phyloP scores from a whole-genome alignment of 805 yeast genomes.

The Saturnispora halmiae region DNA sequence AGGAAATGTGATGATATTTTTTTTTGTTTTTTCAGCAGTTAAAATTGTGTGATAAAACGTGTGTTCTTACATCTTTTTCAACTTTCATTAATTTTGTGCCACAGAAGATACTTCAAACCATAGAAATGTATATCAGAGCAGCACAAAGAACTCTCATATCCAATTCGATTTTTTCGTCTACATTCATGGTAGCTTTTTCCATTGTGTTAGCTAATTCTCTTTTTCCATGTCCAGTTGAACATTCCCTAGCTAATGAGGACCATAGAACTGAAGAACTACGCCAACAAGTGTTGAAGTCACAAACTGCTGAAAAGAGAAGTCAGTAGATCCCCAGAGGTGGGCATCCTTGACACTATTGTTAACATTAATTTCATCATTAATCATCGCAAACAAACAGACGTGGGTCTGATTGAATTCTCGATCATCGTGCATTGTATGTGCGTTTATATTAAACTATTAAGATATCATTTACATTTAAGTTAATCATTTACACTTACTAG shows the following conservation, averaged over 20 bases:
- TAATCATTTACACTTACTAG: too few species aligned
- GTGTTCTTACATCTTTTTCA: not conserved
- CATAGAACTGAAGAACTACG: slow-evolving; percentile 14
- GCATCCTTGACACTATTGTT: too few species aligned
- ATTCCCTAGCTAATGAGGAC: slow-evolving; percentile 30
- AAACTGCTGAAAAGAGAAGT: not conserved
- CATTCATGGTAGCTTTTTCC: slow-evolving; percentile 65
- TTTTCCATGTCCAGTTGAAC: slow-evolving; percentile 38
- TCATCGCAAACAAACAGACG: too few species aligned
- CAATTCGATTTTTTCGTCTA: slow-evolving; percentile 59
- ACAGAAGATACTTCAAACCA: too few species aligned
- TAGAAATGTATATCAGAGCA: slow-evolving; percentile 35
- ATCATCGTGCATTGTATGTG: too few species aligned
- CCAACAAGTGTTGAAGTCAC: not conserved
- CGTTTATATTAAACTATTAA: not conserved
- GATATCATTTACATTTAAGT: not conserved
- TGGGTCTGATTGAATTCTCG: slow-evolving; percentile 9
- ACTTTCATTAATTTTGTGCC: too few species aligned
- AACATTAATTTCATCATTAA: too few species aligned
- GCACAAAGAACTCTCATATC: slow-evolving; percentile 48
- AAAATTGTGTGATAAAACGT: too few species aligned
- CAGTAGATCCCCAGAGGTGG: not conserved
- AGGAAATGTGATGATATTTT: slow-evolving; percentile 10
- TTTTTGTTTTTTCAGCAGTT: not conserved
- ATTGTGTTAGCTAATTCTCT: slow-evolving; percentile 28